Evolutionary conservation across 1,284 basidiomycete species (phyloP), one percentile per base, ranked within the genome.

Genomic region (Meripilus lineatus): DNA sequence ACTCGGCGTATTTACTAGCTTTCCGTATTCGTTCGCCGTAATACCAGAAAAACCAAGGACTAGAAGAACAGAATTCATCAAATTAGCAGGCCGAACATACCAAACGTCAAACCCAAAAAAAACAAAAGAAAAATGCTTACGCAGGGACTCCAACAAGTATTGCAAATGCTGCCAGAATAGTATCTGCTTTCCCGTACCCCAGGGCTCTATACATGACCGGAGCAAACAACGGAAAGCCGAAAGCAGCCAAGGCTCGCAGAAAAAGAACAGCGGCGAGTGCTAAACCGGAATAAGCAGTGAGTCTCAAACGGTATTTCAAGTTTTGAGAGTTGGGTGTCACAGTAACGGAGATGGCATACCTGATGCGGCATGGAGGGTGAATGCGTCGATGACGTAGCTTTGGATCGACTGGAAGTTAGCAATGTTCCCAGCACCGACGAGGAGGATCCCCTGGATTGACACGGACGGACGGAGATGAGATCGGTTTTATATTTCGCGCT

Each of bases 171-270:
- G 79, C 81, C 10, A 86, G 65, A 13, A 85, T 68, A 0, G 81
- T 79, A 45, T 77, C 62, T 2, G 79, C 82, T 40, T 74, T 77
- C 0, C 81, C 83, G 38, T 76, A 81, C 3, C 81, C 82, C 0
- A 85, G 65, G 10, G 64, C 64, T 2, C 65, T 57, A 57, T 77
- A 84, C 80, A 85, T 83, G 7, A 70, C 63, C 5, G 79, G 77
- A 1, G 76, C 79, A 49, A 85, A 84, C 6, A 85, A 58, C 5
- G 83, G 83, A 57, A 85, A 85, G 2, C 72, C 77, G 41, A 81
- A 83, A 2, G 81, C 79, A 1, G 74, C 74, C 1, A 83, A 46
- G 0, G 79, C 75, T 25, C 81, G 74, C 5, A 83, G 58, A 58
- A 58, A 80, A 0, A 73, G 63, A 10, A 74, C 72, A 0, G 79